These are phyloP conservation scores for Beauveria varroae DNA, from an alignment of 2,329 filamentous ascomycete species.

Conservation along the genomic window DNA sequence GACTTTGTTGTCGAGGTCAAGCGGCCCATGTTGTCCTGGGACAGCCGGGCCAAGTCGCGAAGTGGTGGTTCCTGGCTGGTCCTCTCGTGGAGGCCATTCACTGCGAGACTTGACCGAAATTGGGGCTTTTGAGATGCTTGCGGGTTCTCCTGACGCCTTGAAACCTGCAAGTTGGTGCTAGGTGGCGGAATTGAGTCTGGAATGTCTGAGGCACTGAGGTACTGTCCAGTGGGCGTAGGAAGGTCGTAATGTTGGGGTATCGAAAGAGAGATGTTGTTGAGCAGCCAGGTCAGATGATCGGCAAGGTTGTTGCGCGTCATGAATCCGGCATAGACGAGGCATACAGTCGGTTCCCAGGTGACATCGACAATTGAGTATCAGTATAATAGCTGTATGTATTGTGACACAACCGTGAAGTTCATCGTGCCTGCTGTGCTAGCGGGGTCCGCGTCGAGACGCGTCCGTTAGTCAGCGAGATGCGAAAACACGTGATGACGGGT, in stretches of 20 bases:
- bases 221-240: constrained; percentile 25
- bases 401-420: not conserved
- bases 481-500: constrained; percentile 12
- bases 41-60: not conserved
- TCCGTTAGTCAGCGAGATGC: constrained; percentile 13
- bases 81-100: constrained; percentile 1
- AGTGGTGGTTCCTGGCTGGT: not conserved
- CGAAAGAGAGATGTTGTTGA: constrained; percentile 38
- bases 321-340: constrained; percentile 29
- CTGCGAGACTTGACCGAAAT: not conserved
- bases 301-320: constrained; percentile 57
- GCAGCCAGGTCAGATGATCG: constrained; percentile 51
- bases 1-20: constrained; percentile 35
- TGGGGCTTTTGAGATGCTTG: not conserved
- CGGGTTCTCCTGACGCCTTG: not conserved
- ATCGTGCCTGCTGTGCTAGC: constrained; percentile 1
- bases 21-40: constrained; percentile 35
- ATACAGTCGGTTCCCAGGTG: not conserved
- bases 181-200: not conserved
- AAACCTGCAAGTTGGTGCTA: not conserved
- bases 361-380: not conserved
- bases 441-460: constrained; percentile 12
- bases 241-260: constrained; percentile 31
- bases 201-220: constrained; percentile 6
- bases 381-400: not conserved